Base-by-base conservation (phyloP, 31 red algal genomes). In the Pterothamnion heteromorphum region DNA sequence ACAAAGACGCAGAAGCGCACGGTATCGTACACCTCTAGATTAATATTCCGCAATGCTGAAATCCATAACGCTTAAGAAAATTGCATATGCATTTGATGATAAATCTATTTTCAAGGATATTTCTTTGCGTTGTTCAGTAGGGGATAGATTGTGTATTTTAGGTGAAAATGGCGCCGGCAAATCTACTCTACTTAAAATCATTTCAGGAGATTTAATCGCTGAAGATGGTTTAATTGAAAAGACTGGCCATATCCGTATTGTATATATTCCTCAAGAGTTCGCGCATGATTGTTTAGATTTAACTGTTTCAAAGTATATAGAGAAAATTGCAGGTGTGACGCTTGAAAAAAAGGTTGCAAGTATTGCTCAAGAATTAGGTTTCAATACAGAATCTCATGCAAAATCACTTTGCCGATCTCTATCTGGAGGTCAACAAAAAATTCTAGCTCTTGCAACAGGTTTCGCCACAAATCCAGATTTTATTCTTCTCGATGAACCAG, bases 161-260 rank as follows among this genome's bases (percentile, higher is more conserved):
- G 97, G 97, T 31, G 94, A 94, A 0, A 99, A 99, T 39, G 95
- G 95, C 41, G 95, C 95, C 20, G 95, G 95, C 43, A 97, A 99
- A 80, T 94, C 94, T 35, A 99, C 97, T 0, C 89, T 99, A 28
- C 92, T 99, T 33, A 99, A 99, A 72, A 91, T 99, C 31, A 93
- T 99, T 89, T 74, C 93, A 18, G 87, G 94, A 41, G 88, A 99
- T 57, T 74, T 97, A 3, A 39, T 43, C 18, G 94, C 97, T 0
- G 33, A 28, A 26, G 94, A 95, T 74, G 97, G 97, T 22, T 90
- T 39, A 27, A 94, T 99, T 28, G 96, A 94, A 31, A 93, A 93
- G 44, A 93, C 94, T 76, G 92, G 92, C 24, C 93, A 93, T 28
- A 84, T 99, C 44, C 95, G 96, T 43, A 89, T 99, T 1, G 97